Conservation (phyloP, 2,329 filamentous ascomycete species). For the Pezicula neosporulosa region DNA sequence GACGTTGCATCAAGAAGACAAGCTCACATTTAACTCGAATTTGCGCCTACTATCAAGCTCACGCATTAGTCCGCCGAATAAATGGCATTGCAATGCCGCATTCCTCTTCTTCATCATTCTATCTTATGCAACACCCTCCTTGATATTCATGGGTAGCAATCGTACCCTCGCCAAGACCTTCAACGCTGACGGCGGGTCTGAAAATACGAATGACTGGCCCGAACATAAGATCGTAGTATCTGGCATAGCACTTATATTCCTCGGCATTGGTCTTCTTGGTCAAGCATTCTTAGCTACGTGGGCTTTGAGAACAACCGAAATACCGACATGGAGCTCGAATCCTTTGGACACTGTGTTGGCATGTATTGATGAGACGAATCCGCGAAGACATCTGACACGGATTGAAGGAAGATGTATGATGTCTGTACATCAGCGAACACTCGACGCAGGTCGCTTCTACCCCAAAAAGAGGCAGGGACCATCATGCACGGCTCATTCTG, state of each 20-base stretch:
- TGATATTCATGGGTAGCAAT: slow-evolving; percentile 25
- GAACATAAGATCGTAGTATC: slow-evolving; percentile 9
- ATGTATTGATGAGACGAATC: slow-evolving; percentile 13
- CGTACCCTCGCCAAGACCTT: slow-evolving; percentile 17
- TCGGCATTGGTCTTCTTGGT: slow-evolving; percentile 24
- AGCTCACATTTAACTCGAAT: slow-evolving; percentile 30
- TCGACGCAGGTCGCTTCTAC: slow-evolving; percentile 1
- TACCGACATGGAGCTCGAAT: slow-evolving; percentile 29
- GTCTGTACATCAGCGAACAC: slow-evolving; percentile 21
- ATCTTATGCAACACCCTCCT: slow-evolving; percentile 26
- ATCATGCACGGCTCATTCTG: slow-evolving; percentile 18
- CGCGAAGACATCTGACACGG: neutral
- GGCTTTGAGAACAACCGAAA: slow-evolving; percentile 18
- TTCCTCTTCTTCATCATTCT: slow-evolving; percentile 25
- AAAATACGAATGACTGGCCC: neutral
- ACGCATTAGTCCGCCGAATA: slow-evolving; percentile 19
- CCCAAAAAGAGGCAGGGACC: slow-evolving; percentile 20
- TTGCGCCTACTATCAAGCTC: slow-evolving; percentile 25
- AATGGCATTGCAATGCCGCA: slow-evolving; percentile 18
- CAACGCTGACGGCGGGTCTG: neutral
- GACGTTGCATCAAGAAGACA: slow-evolving; percentile 25
- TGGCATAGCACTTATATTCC: slow-evolving; percentile 20
- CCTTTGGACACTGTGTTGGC: slow-evolving; percentile 25
- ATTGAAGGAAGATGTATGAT: slow-evolving; percentile 16
- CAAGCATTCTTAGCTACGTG: slow-evolving; percentile 26